Evolutionary conservation across 1,139 yeast genomes (phyloP).

Genomic region (Blastobotrys aristatus): DNA sequence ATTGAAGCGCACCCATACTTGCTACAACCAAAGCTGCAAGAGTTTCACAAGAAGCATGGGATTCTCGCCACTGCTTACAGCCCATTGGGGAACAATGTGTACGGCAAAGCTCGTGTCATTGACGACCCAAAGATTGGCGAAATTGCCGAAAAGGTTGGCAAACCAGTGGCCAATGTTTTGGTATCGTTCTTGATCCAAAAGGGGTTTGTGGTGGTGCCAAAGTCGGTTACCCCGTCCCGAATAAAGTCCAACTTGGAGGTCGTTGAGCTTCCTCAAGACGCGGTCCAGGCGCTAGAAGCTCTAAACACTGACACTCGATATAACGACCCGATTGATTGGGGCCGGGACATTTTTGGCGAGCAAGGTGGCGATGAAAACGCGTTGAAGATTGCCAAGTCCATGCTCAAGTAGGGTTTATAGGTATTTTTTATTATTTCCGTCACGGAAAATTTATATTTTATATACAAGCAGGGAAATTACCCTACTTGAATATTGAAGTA

Average conservation of each 20-base stretch:
- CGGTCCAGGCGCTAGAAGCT: slow-evolving; percentile 50
- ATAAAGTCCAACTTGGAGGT: slow-evolving; percentile 42
- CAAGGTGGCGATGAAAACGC: slow-evolving; percentile 66
- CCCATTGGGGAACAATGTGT: slow-evolving; percentile 80
- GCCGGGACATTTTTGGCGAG: slow-evolving; percentile 29
- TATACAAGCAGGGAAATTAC: too few species aligned
- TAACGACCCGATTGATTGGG: slow-evolving; percentile 23
- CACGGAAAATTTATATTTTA: too few species aligned
- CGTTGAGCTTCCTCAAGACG: slow-evolving; percentile 44
- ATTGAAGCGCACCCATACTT: slow-evolving; percentile 89
- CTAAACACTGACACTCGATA: slow-evolving; percentile 67
- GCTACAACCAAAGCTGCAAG: slow-evolving; percentile 63
- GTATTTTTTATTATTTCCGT: too few species aligned
- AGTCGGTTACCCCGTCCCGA: slow-evolving; percentile 53
- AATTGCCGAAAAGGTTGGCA: slow-evolving; percentile 38
- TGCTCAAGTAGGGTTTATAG: too few species aligned
- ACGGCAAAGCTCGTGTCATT: slow-evolving; percentile 54
- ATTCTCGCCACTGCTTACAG: slow-evolving; percentile 78
- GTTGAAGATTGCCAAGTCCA: slow-evolving; percentile 39
- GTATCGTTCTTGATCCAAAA: slow-evolving; percentile 40
- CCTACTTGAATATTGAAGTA: too few species aligned
- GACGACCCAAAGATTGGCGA: slow-evolving; percentile 45
- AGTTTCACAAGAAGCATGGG: slow-evolving; percentile 53
- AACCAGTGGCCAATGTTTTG: slow-evolving; percentile 42
- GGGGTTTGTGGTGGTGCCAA: slow-evolving; percentile 62